phyloP scores from a whole-genome alignment of 306 rosid genomes.

The Pyrus communis region DNA sequence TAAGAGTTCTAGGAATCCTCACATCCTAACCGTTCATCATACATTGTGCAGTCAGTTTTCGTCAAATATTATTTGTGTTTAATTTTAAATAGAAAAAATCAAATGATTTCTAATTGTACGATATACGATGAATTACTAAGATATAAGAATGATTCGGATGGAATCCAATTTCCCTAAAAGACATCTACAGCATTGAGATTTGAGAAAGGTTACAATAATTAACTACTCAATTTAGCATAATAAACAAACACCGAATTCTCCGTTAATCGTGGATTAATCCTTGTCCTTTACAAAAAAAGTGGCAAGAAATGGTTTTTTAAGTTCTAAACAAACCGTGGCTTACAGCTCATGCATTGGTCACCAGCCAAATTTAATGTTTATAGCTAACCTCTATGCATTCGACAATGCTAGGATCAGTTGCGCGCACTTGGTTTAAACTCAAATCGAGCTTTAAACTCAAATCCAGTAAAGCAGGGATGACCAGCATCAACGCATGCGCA shows the following conservation, averaged over 20 bases:
- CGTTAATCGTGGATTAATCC: conserved; percentile 56
- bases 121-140: rapidly evolving
- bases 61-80: too few relatives aligned
- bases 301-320: conserved; percentile 20
- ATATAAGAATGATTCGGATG: rapidly evolving
- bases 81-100: too few relatives aligned
- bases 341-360: conserved; percentile 44
- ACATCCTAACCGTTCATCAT: rapidly evolving
- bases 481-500: too few relatives aligned
- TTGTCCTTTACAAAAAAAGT: conserved; percentile 9
- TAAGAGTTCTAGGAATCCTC: rapidly evolving
- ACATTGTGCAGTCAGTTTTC: rapidly evolving
- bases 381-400: neutral
- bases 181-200: conserved; percentile 16
- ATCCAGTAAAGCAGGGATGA: too few relatives aligned
- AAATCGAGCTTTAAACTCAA: too few relatives aligned
- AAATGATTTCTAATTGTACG: rapidly evolving
- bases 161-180: neutral
- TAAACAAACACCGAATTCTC: conserved; percentile 12
- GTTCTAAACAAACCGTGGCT: conserved; percentile 19
- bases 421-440: too few relatives aligned
- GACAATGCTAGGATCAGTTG: neutral
- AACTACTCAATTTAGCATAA: neutral
- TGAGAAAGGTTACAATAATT: neutral
- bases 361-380: conserved; percentile 3